These are phyloP conservation scores for Periconia digitata DNA, from an alignment of 2,329 filamentous ascomycete species.

Conservation along the genomic window DNA sequence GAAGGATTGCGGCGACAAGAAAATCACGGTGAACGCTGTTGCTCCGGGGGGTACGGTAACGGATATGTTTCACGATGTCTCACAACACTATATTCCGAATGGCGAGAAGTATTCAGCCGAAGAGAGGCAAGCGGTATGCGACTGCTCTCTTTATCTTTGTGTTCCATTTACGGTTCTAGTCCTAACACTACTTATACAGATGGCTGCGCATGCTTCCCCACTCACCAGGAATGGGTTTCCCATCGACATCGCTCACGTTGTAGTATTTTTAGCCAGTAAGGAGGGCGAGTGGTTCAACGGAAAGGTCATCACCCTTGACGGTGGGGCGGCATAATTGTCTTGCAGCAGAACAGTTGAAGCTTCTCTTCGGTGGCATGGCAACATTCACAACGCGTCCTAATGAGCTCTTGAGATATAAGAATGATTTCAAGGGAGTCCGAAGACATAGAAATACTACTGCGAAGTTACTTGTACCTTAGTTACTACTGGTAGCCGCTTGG, in stretches of 20 bases:
- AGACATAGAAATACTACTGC: too few species aligned
- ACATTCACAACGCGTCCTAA: not conserved
- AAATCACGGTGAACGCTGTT: conserved; percentile 70
- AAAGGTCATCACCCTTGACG: conserved; percentile 13
- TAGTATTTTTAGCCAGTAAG: conserved; percentile 34
- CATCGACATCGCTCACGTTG: conserved; percentile 40
- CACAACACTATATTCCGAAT: conserved; percentile 50
- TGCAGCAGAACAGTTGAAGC: conserved; percentile 1
- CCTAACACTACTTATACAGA: too few species aligned
- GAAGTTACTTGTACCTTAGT: too few species aligned
- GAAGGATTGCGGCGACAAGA: conserved; percentile 65
- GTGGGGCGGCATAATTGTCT: too few species aligned
- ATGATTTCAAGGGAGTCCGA: too few species aligned
- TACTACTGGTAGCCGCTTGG: too few species aligned
- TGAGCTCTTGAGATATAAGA: not conserved
- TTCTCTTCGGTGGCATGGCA: not conserved
- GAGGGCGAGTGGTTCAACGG: conserved; percentile 40
- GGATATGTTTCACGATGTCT: conserved; percentile 72
- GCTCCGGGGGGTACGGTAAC: conserved; percentile 71
- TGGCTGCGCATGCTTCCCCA: conserved; percentile 49
- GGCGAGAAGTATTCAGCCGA: conserved; percentile 20
- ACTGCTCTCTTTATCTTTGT: not conserved
- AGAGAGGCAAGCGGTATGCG: too few species aligned
- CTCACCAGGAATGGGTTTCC: conserved; percentile 48
- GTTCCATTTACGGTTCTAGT: conserved; percentile 25